Percentiles rank a stretch among this genome's conserved stretches.
These are phyloP conservation scores for Stenogyne calaminthoides DNA, from an alignment of 305 asterid species.

Conservation along the genomic window DNA sequence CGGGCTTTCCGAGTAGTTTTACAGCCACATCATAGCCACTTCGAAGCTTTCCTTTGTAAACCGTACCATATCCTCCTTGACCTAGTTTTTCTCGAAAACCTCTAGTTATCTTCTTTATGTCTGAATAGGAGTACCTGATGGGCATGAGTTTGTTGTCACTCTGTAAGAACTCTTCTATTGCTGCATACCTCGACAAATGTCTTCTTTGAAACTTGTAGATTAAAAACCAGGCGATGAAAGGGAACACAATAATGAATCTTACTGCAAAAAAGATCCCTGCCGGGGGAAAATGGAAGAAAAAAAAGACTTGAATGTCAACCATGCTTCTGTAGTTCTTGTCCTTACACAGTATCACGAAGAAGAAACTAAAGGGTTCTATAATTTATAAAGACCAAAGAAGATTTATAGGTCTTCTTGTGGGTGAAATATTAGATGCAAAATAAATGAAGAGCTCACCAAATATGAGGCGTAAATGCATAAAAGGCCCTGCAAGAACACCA, in stretches of 20 bases:
- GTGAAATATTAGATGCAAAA: background rate
- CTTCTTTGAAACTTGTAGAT: background rate
- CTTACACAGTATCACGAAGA: too few species aligned
- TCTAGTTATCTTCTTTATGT: background rate
- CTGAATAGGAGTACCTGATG: conserved; percentile 11
- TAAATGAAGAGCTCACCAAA: background rate
- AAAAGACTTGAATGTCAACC: too few species aligned
- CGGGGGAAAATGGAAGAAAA: too few species aligned
- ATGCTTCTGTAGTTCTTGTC: too few species aligned
- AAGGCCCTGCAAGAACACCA: background rate
- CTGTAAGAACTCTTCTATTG: conserved; percentile 38
- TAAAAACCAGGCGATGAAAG: background rate
- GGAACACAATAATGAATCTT: background rate
- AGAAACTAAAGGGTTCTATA: too few species aligned
- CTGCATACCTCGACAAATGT: conserved; percentile 36
- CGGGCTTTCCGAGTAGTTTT: conserved; percentile 1
- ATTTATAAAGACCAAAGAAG: too few species aligned
- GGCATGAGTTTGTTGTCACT: conserved; percentile 38
- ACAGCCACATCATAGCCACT: too few species aligned
- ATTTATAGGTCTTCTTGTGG: too few species aligned
- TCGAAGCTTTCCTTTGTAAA: conserved; percentile 32
- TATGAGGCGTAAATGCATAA: background rate
- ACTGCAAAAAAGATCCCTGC: background rate
- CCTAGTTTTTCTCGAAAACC: conserved; percentile 41
- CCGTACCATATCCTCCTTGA: conserved; percentile 46